A percentile compares a stretch with the other conserved stretches of the same genome.
Conservation (phyloP, 2,329 filamentous ascomycete genomes). For the Cadophora sp. region DNA sequence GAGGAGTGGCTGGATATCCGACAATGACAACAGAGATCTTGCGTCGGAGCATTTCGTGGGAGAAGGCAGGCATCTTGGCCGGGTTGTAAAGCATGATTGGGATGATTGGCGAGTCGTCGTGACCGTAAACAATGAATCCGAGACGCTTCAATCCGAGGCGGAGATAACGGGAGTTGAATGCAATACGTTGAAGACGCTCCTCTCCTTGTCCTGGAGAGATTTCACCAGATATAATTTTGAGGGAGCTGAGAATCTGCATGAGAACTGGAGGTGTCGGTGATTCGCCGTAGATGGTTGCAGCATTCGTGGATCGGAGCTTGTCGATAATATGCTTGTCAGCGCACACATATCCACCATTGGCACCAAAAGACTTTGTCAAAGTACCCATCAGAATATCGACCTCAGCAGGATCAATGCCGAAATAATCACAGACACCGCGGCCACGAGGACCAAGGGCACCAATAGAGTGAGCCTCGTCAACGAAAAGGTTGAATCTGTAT, state of each 20-base stretch:
- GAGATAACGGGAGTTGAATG: constrained; percentile 99
- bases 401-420: constrained; percentile 84
- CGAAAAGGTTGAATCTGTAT: constrained; percentile 96
- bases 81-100: constrained; percentile 95
- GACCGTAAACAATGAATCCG: constrained; percentile 94
- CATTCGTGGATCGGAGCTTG: constrained; percentile 86
- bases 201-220: constrained; percentile 89
- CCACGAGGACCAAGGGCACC: constrained; percentile 89
- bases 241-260: constrained; percentile 85
- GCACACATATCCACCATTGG: constrained; percentile 95
- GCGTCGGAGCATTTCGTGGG: constrained; percentile 96
- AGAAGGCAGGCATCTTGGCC: constrained; percentile 98
- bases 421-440: constrained; percentile 96
- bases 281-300: constrained; percentile 86
- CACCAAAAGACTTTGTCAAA: constrained; percentile 96
- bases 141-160: constrained; percentile 95
- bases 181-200: constrained; percentile 92
- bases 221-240: constrained; percentile 89
- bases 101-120: constrained; percentile 97
- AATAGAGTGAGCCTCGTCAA: constrained; percentile 96
- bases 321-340: constrained; percentile 91
- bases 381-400: constrained; percentile 98
- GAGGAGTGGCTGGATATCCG: constrained; percentile 93
- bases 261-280: constrained; percentile 86
- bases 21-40: constrained; percentile 98